Evolutionary conservation across 2,329 filamentous ascomycete genomes (phyloP).

Genomic region (Xylaria sp.): DNA sequence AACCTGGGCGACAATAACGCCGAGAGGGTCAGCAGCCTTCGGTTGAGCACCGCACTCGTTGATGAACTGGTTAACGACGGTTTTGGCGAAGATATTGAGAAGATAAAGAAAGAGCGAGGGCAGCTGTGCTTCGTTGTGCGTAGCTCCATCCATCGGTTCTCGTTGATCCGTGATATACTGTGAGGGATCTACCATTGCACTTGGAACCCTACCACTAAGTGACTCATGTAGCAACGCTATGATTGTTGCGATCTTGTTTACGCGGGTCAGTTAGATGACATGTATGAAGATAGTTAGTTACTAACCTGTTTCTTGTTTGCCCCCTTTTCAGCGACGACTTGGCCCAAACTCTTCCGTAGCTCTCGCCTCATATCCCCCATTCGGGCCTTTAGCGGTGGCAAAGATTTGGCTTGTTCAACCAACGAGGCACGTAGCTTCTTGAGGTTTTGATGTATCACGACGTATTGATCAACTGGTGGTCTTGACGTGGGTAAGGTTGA

Average conservation of each 20-base stretch:
- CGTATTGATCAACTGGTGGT: conserved; percentile 58
- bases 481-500: conserved; percentile 34
- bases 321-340: conserved; percentile 73
- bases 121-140: conserved; percentile 64
- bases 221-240: conserved; percentile 64
- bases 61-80: conserved; percentile 75
- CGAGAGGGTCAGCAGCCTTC: conserved; percentile 79
- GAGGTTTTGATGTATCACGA: conserved; percentile 73
- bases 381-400: conserved; percentile 69
- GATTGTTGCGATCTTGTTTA: conserved; percentile 60
- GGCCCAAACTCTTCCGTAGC: conserved; percentile 77
- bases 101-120: conserved; percentile 78
- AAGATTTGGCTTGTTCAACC: conserved; percentile 64
- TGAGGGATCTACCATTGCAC: conserved; percentile 64
- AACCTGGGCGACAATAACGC: conserved; percentile 78
- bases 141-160: conserved; percentile 60
- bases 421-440: conserved; percentile 66
- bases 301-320: conserved; percentile 69
- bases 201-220: conserved; percentile 63
- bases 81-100: conserved; percentile 80
- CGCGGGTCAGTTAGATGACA: conserved; percentile 23
- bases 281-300: conserved; percentile 27
- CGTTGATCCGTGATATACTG: conserved; percentile 63
- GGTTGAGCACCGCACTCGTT: conserved; percentile 73
- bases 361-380: conserved; percentile 78